Percentiles rank a stretch among this genome's conserved stretches.
These are phyloP conservation scores for Flaveria trinervia DNA, from an alignment of 129 eudicot genomes.

Conservation along the genomic window DNA sequence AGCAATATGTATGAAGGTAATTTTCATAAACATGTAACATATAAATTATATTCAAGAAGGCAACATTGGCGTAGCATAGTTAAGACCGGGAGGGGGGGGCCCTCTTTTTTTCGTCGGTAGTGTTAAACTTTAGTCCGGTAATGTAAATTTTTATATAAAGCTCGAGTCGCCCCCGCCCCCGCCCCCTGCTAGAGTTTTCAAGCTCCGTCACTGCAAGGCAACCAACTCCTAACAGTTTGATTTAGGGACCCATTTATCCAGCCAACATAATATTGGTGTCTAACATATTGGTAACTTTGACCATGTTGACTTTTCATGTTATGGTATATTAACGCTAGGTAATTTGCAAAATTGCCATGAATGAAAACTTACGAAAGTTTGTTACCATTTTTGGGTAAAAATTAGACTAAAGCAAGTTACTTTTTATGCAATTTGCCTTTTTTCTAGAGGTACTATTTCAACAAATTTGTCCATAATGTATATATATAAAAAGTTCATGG, in stretches of 20 bases:
- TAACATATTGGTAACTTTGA: not conserved
- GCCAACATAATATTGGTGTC: not conserved
- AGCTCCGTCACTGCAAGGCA: not conserved
- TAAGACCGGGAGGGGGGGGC: no score
- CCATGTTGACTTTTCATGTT: not conserved
- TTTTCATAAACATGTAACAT: not conserved
- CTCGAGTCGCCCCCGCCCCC: no score
- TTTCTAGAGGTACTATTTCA: not conserved
- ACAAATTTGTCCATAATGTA: slow-evolving; percentile 7
- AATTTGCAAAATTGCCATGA: not conserved
- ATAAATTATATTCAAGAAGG: not conserved
- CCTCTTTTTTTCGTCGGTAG: no score
- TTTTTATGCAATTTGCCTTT: not conserved
- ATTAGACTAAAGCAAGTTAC: not conserved
- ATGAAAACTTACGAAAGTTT: not conserved
- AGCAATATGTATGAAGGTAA: not conserved
- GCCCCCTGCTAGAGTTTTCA: no score
- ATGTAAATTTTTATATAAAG: no score
- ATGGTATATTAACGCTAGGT: not conserved
- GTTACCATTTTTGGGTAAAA: not conserved
- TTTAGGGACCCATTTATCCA: not conserved
- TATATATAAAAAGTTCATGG: not conserved
- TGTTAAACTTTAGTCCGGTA: no score
- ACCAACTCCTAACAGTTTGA: not conserved
- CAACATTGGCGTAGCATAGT: no score